A percentile compares a stretch with the other conserved stretches of the same genome.
Evolutionary conservation across 2,329 filamentous ascomycete species (phyloP).

Genomic region (Colletotrichum cereale): DNA sequence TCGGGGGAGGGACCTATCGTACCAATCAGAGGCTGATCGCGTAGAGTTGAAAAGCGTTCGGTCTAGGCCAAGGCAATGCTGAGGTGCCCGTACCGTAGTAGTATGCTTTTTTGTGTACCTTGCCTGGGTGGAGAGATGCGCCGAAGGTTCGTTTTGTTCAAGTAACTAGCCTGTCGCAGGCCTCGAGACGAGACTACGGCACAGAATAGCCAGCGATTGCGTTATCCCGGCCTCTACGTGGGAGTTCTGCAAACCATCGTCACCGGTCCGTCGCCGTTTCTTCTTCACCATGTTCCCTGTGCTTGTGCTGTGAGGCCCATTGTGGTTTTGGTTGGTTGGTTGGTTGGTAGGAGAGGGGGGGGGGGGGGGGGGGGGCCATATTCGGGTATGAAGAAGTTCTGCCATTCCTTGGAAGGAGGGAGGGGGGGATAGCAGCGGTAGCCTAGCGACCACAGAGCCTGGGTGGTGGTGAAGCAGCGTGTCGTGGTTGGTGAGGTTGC

Average conservation of each 20-base stretch:
- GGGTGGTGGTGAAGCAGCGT: conserved; percentile 16
- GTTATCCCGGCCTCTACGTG: conserved; percentile 20
- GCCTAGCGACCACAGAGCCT: not conserved
- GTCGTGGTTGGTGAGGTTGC: conserved; percentile 14
- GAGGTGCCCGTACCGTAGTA: conserved; percentile 26
- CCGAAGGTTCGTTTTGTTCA: conserved; percentile 34
- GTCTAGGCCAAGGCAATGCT: conserved; percentile 28
- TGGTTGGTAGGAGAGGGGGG: too few relatives aligned
- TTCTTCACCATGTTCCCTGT: not conserved
- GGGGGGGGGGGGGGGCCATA: not conserved
- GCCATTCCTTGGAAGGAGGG: not conserved
- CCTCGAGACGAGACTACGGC: conserved; percentile 7
- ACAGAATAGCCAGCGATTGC: conserved; percentile 16
- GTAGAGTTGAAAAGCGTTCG: conserved; percentile 43
- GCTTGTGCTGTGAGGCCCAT: conserved; percentile 8
- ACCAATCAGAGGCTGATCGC: conserved; percentile 51
- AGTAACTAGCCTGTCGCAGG: conserved; percentile 24
- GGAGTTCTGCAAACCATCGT: not conserved
- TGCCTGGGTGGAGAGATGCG: conserved; percentile 25
- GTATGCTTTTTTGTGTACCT: conserved; percentile 27
- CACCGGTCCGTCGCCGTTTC: not conserved
- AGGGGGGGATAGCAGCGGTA: conserved; percentile 2
- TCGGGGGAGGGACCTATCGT: conserved; percentile 45
- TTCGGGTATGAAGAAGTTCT: conserved; percentile 6
- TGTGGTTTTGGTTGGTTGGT: not conserved